Percentiles rank a stretch among this genome's conserved stretches.
phyloP scores from a whole-genome alignment of 306 rosid genomes.

The Fagus crenata region DNA sequence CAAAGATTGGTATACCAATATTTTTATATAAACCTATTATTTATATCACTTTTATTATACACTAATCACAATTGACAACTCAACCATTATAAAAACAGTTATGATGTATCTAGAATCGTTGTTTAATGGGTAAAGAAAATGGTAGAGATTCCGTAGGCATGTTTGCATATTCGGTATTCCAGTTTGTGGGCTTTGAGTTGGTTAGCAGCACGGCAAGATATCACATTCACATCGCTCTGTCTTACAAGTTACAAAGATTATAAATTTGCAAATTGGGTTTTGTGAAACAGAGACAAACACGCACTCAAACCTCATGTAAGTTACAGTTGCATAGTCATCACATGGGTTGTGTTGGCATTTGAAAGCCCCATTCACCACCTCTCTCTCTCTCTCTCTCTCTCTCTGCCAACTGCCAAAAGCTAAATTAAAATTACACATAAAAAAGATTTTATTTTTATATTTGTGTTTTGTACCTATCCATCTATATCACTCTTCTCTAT shows the following conservation, averaged over 20 bases:
- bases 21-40: too few species aligned
- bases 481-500: constrained; percentile 3
- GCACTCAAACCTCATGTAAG: background rate
- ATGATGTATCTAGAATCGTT: too few species aligned
- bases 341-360: background rate
- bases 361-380: background rate
- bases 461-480: too few species aligned
- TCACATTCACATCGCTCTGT: too few species aligned
- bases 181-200: background rate
- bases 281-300: background rate
- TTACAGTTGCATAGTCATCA: background rate
- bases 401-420: constrained; percentile 21
- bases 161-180: background rate
- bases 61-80: too few species aligned
- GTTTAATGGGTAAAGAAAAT: too few species aligned
- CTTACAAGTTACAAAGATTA: too few species aligned
- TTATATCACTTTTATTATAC: too few species aligned
- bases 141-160: background rate
- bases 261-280: background rate
- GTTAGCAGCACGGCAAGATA: background rate
- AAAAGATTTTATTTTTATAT: too few species aligned
- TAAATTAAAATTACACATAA: background rate
- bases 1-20: too few species aligned
- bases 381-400: background rate
- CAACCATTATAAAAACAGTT: too few species aligned